Evolutionary conservation across 2,329 filamentous ascomycete species (phyloP), one percentile per base, ranked within the genome.

Genomic region (Venturia effusa): DNA sequence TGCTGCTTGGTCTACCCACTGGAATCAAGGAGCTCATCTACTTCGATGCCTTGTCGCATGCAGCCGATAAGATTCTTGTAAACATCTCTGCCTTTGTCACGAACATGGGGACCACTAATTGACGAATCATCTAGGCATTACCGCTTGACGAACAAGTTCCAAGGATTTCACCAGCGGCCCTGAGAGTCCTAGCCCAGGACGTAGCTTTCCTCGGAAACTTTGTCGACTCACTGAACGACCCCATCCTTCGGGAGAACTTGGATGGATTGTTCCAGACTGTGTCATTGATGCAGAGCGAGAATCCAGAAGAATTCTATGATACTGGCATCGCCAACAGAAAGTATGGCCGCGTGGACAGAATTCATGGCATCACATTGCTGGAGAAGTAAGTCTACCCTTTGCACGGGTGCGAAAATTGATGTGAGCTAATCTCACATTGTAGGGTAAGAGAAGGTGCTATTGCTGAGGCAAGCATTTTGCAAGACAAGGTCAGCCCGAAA

Each of bases 11-110:
- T 1, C 79, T 99, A n/a, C 94, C 95, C 0, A 87, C 91, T 37
- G 90, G 96, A 71, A 97, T 99, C 75, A 97, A 97, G 73, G 92
- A 96, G 73, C 85, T 97, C 64, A 96, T 99, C 70, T 97, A 99
- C 77, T 97, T 96, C 72, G 94, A 97, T 73, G 94, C 94, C 0
- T 83, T 99, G 41, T 92, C 87, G 64, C 94, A 99, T 74, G 92
- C 94, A 1, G 88, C 90, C 3, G 89, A 89, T 66, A 90, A 89
- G 74, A 94, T 97, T 64, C 76, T 96, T 67, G 51, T 57, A 34
- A 57, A 15, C 30, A 88, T 89, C 73, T 69, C 24, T 39, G 48
- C 17, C 43, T 30, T 27, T 55, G 68, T 69, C 34, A 70, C 74
- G 34, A 68, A 24, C 57, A 11, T 63, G 43, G 60, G 43, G 61